Percentiles rank a stretch among this genome's conserved stretches.
phyloP scores from a whole-genome alignment of 1,284 basidiomycete genomes.

The Waitea zeae region DNA sequence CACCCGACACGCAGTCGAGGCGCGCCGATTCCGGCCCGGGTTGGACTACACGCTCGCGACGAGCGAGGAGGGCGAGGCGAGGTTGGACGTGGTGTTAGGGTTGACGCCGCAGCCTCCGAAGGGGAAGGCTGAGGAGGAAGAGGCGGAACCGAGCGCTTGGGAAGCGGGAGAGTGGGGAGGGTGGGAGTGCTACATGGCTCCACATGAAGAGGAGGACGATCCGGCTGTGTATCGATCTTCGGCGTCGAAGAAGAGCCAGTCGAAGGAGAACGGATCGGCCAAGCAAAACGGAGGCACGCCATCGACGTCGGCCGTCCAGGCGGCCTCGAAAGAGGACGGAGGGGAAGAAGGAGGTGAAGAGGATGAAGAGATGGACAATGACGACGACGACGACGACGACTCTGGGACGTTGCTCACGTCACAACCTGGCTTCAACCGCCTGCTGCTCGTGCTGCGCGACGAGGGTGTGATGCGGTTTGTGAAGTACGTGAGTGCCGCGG shows the following conservation, averaged over 20 bases:
- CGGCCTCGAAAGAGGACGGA: conserved; percentile 4
- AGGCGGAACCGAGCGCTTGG: conserved; percentile 36
- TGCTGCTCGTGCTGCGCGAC: conserved; percentile 84
- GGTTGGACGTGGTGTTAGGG: conserved; percentile 82
- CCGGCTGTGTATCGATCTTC: conserved; percentile 83
- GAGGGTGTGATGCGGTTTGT: conserved; percentile 89
- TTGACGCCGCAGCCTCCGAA: conserved; percentile 53
- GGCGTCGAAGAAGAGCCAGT: conserved; percentile 26
- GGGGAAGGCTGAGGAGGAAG: conserved; percentile 17
- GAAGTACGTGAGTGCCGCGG: conserved; percentile 82
- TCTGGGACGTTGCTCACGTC: conserved; percentile 80
- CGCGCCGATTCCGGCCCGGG: conserved; percentile 81
- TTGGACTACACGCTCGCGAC: conserved; percentile 93
- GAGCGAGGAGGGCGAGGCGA: conserved; percentile 67
- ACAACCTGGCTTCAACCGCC: conserved; percentile 81
- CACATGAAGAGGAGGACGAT: conserved; percentile 85
- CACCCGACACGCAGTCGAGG: conserved; percentile 56
- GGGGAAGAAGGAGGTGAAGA: conserved; percentile 10
- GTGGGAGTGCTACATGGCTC: conserved; percentile 96
- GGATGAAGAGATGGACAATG: conserved; percentile 11
- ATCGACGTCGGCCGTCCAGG: conserved; percentile 3
- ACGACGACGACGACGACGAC: conserved; percentile 52
- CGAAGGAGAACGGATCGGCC: conserved; percentile 9
- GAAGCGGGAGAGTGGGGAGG: conserved; percentile 74
- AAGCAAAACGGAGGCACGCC: conserved; percentile 10